These are phyloP conservation scores for Colletotrichum destructivum DNA, from an alignment of 2,329 filamentous ascomycete species.

Conservation along the genomic window DNA sequence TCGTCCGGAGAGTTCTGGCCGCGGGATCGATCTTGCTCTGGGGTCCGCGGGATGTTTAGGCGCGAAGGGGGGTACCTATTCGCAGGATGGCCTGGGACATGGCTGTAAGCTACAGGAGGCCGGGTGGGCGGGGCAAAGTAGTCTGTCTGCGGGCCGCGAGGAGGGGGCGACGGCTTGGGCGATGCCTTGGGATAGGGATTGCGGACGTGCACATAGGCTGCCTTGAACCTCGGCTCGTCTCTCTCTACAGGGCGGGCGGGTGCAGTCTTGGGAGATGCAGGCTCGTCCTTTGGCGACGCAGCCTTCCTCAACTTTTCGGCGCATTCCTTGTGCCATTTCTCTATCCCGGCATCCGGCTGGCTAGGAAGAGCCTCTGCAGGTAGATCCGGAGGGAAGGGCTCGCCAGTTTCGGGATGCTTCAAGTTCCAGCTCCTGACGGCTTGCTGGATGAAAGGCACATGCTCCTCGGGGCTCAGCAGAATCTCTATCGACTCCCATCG, in stretches of 20 bases:
- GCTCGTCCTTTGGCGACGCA: conserved; percentile 58
- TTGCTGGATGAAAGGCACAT: conserved; percentile 86
- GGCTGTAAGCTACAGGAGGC: conserved; percentile 56
- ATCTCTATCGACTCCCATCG: conserved; percentile 96
- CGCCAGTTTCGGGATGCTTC: conserved; percentile 80
- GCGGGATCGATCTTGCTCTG: conserved; percentile 50
- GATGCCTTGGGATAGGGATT: conserved; percentile 48
- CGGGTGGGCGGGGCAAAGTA: conserved; percentile 50
- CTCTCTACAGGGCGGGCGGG: conserved; percentile 49
- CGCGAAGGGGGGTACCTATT: conserved; percentile 53
- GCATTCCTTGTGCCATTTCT: conserved; percentile 87
- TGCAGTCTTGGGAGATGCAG: conserved; percentile 47
- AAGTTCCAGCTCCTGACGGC: conserved; percentile 85
- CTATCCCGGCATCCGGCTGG: conserved; percentile 83
- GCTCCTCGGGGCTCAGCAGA: conserved; percentile 88
- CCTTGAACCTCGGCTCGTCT: conserved; percentile 54
- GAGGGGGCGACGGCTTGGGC: conserved; percentile 43
- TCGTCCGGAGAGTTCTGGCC: conserved; percentile 58
- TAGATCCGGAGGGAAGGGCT: conserved; percentile 74
- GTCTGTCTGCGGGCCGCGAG: conserved; percentile 48
- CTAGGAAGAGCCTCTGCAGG: conserved; percentile 77
- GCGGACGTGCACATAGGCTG: conserved; percentile 55
- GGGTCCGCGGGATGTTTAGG: conserved; percentile 50
- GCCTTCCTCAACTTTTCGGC: conserved; percentile 79
- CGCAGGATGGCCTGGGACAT: conserved; percentile 59